phyloP scores from a whole-genome alignment of 345 rosid species.

The Rhizophora mangle region DNA sequence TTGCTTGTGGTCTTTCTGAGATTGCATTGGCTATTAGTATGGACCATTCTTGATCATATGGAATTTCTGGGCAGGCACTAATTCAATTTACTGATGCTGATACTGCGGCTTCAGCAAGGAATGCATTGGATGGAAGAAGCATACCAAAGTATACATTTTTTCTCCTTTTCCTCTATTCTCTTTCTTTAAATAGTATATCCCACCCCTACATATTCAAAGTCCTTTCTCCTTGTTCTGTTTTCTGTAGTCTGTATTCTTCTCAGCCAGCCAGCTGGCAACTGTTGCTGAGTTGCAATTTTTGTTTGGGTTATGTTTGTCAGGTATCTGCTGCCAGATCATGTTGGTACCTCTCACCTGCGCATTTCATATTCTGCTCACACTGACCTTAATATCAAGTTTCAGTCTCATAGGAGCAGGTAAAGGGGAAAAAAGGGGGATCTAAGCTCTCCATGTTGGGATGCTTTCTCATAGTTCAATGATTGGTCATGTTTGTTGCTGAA shows the following conservation, averaged over 20 bases:
- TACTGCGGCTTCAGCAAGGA: conserved; percentile 80
- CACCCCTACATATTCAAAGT: not conserved
- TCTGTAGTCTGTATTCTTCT: not conserved
- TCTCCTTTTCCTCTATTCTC: not conserved
- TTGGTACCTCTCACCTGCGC: conserved; percentile 65
- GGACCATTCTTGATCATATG: conserved; percentile 16
- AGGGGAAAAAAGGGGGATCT: conserved; percentile 1
- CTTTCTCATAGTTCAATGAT: conserved; percentile 7
- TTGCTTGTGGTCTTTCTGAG: conserved; percentile 10
- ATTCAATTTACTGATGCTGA: conserved; percentile 89
- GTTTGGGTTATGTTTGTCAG: conserved; percentile 29
- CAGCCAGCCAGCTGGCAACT: not conserved
- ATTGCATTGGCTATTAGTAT: conserved; percentile 1
- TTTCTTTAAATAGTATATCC: not conserved
- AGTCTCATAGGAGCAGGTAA: conserved; percentile 98
- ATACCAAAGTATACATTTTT: conserved; percentile 60
- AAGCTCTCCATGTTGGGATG: not conserved
- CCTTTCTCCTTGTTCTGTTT: not conserved
- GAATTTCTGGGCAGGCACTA: conserved; percentile 57
- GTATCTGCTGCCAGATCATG: conserved; percentile 87
- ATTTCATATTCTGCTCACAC: conserved; percentile 97
- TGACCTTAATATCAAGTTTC: conserved; percentile 96
- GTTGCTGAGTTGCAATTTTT: not conserved
- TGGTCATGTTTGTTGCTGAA: conserved; percentile 16
- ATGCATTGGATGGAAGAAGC: conserved; percentile 93